Conservation (phyloP, 176 grass and related monocot species). For the Zea mays region DNA sequence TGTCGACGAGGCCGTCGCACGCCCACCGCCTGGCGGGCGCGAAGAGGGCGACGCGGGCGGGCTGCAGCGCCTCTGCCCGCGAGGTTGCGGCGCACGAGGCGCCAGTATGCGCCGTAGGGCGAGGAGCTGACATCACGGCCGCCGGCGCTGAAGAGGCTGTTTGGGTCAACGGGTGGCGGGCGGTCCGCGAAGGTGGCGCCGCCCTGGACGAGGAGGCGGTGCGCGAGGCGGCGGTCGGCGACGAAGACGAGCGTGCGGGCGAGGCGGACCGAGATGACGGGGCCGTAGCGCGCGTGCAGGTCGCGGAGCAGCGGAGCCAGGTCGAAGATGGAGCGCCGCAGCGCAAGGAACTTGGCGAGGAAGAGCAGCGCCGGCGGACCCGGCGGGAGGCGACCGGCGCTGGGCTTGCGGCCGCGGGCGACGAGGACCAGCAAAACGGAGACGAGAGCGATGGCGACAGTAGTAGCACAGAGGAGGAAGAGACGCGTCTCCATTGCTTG, state of each 20-base stretch:
- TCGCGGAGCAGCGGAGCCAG: slow-evolving; percentile 42
- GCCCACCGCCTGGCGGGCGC: slow-evolving; percentile 27
- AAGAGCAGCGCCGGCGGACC: slow-evolving; percentile 48
- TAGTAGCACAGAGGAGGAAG: background rate
- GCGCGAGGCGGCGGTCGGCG: slow-evolving; percentile 45
- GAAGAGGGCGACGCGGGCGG: slow-evolving; percentile 25
- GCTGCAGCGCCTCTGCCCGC: slow-evolving; percentile 40
- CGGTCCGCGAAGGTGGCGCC: slow-evolving; percentile 44
- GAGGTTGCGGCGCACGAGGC: slow-evolving; percentile 54
- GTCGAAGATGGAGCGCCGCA: slow-evolving; percentile 46
- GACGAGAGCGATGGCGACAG: background rate
- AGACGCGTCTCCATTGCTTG: background rate
- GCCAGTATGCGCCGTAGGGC: slow-evolving; percentile 54
- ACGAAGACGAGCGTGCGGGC: slow-evolving; percentile 54
- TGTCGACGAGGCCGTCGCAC: slow-evolving; percentile 40
- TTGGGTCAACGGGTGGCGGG: background rate
- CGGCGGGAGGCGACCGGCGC: slow-evolving; percentile 24
- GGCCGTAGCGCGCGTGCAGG: slow-evolving; percentile 42
- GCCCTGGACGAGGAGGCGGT: slow-evolving; percentile 33
- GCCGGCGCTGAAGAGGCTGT: slow-evolving; percentile 21
- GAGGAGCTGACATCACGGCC: slow-evolving; percentile 45
- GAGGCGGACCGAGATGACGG: slow-evolving; percentile 49
- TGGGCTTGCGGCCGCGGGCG: background rate
- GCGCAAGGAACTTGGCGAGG: slow-evolving; percentile 40
- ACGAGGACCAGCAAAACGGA: background rate